phyloP scores from a whole-genome alignment of 306 rosid genomes.

The Oxytropis ochrocephala region DNA sequence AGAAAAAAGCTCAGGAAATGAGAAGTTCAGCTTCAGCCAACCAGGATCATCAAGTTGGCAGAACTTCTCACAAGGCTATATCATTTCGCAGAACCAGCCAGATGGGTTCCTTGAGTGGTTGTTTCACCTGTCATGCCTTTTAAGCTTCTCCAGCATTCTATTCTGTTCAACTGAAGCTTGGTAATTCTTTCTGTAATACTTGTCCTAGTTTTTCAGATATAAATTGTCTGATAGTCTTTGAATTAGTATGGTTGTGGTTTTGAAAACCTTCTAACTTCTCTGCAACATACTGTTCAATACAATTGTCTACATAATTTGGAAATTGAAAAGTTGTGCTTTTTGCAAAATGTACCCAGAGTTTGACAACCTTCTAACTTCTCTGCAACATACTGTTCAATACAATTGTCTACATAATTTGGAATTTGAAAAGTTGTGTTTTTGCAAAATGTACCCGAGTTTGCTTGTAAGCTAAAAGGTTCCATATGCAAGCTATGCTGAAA shows the following conservation, averaged over 20 bases:
- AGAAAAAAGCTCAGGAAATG: slow-evolving; percentile 94
- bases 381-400: not conserved
- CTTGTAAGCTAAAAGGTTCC: not conserved
- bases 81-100: slow-evolving; percentile 49
- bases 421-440: not conserved
- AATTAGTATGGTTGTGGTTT: not conserved
- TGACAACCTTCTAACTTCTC: slow-evolving; percentile 3
- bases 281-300: not conserved
- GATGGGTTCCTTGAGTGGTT: slow-evolving; percentile 74
- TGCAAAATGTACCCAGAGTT: not conserved
- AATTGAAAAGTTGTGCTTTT: not conserved
- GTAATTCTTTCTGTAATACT: slow-evolving; percentile 33
- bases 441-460: not conserved
- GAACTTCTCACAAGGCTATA: slow-evolving; percentile 47
- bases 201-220: slow-evolving; percentile 5
- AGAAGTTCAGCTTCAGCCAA: slow-evolving; percentile 53
- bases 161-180: slow-evolving; percentile 28
- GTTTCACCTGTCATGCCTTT: slow-evolving; percentile 80
- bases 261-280: not conserved
- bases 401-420: not conserved
- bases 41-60: slow-evolving; percentile 54
- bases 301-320: not conserved
- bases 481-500: not conserved
- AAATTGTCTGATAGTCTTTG: not conserved
- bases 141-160: slow-evolving; percentile 33